A percentile compares a stretch with the other conserved stretches of the same genome.
phyloP scores from a whole-genome alignment of 352 stramenopile species.

The Globisporangium parvum region DNA sequence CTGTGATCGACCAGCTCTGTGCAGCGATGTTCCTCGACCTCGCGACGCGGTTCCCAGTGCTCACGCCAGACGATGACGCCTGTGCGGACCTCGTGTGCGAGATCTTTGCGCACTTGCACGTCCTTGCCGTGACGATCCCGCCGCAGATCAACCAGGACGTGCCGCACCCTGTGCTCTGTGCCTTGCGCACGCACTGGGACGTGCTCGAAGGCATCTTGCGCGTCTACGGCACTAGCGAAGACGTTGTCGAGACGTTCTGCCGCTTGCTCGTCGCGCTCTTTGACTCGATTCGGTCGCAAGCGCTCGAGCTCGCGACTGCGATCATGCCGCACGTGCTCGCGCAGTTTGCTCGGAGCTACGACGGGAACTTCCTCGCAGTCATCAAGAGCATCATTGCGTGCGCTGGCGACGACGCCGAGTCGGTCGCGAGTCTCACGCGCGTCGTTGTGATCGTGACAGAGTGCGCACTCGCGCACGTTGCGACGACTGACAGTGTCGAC shows the following conservation, averaged over 20 bases:
- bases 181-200: slow-evolving; percentile 54
- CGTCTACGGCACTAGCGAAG: slow-evolving; percentile 43
- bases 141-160: slow-evolving; percentile 58
- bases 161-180: slow-evolving; percentile 45
- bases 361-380: slow-evolving; percentile 57
- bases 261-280: slow-evolving; percentile 51
- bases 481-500: slow-evolving; percentile 37
- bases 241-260: slow-evolving; percentile 55
- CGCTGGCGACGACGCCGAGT: slow-evolving; percentile 52
- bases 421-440: slow-evolving; percentile 50
- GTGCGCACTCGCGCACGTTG: slow-evolving; percentile 50
- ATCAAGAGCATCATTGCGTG: slow-evolving; percentile 67
- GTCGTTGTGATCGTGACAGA: slow-evolving; percentile 59
- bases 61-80: slow-evolving; percentile 42
- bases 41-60: slow-evolving; percentile 29
- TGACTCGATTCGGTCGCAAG: slow-evolving; percentile 51
- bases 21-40: slow-evolving; percentile 65
- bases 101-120: slow-evolving; percentile 51
- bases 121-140: slow-evolving; percentile 50
- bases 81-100: slow-evolving; percentile 50
- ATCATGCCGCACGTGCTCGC: slow-evolving; percentile 59
- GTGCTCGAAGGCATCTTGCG: slow-evolving; percentile 45
- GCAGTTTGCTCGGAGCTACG: slow-evolving; percentile 51
- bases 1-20: slow-evolving; percentile 57
- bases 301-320: slow-evolving; percentile 47